Conservation (phyloP, 2,329 filamentous ascomycete species). For the Chaetomium olivaceum region DNA sequence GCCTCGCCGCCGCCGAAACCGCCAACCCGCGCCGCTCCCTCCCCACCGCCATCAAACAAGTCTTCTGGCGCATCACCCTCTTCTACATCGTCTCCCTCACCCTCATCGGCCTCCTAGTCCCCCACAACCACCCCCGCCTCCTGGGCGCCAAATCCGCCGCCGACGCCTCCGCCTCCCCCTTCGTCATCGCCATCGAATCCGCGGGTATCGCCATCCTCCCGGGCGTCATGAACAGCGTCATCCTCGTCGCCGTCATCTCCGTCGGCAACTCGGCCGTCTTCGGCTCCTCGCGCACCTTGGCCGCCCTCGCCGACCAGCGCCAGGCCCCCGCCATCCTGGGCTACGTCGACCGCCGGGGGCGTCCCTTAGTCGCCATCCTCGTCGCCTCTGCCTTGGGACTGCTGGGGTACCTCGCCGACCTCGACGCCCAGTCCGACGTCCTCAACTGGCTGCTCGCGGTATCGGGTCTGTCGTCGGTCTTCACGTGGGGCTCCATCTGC, state of each 20-base stretch:
- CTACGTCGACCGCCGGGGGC: constrained; percentile 81
- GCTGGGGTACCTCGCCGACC: constrained; percentile 74
- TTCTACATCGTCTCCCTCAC: constrained; percentile 86
- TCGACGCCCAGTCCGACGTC: constrained; percentile 58
- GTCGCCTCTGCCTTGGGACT: constrained; percentile 69
- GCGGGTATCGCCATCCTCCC: constrained; percentile 80
- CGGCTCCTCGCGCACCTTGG: constrained; percentile 85
- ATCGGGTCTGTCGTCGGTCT: constrained; percentile 71
- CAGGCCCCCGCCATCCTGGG: constrained; percentile 76
- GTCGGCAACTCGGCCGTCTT: constrained; percentile 93
- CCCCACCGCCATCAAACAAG: constrained; percentile 85
- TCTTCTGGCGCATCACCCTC: constrained; percentile 89
- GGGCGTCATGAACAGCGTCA: constrained; percentile 92
- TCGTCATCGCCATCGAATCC: constrained; percentile 87
- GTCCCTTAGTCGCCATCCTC: constrained; percentile 72
- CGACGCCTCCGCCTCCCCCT: constrained; percentile 78
- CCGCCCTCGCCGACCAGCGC: constrained; percentile 83
- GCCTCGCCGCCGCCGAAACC: constrained; percentile 75
- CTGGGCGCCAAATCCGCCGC: constrained; percentile 57
- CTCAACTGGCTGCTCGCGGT: constrained; percentile 80
- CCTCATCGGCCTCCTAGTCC: constrained; percentile 79
- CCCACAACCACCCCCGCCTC: constrained; percentile 66
- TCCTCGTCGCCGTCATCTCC: constrained; percentile 84
- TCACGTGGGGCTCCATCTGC: constrained; percentile 84
- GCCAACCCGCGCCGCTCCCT: constrained; percentile 79